phyloP scores from a whole-genome alignment of 495 filamentous ascomycete species.

The Tirmania nivea region DNA sequence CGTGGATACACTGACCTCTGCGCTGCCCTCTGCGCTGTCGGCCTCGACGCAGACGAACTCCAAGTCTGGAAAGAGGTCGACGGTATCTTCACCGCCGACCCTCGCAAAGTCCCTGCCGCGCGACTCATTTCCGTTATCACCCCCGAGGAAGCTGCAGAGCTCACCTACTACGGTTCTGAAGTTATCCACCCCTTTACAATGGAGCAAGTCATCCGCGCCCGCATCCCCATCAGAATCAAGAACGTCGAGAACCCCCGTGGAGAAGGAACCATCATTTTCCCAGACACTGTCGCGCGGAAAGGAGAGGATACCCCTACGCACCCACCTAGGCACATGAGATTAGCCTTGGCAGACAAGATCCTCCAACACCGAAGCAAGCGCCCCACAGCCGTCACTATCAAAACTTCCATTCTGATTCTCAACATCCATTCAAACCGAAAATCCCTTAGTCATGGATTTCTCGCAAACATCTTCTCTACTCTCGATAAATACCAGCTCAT shows the following conservation, averaged over 20 bases:
- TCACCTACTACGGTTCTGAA: constrained; percentile 84
- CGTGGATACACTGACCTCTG: constrained; percentile 82
- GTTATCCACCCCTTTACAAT: constrained; percentile 97
- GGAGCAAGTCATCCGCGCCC: constrained; percentile 87
- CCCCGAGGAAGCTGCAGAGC: constrained; percentile 68
- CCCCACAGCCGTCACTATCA: constrained; percentile 89
- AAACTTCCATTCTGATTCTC: constrained; percentile 75
- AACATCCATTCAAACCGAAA: constrained; percentile 90
- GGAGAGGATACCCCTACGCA: constrained; percentile 17
- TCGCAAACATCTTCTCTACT: constrained; percentile 72
- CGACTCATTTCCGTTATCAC: constrained; percentile 55
- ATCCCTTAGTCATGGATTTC: constrained; percentile 70
- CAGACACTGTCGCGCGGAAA: constrained; percentile 12
- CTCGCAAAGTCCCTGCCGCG: constrained; percentile 69
- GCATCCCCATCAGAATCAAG: constrained; percentile 76
- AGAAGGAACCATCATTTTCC: constrained; percentile 66
- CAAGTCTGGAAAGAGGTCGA: constrained; percentile 92
- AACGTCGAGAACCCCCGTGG: constrained; percentile 90
- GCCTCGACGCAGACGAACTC: constrained; percentile 51
- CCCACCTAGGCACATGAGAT: constrained; percentile 12
- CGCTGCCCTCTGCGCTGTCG: constrained; percentile 62
- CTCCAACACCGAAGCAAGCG: constrained; percentile 36
- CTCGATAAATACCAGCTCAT: constrained; percentile 58
- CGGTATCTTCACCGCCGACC: constrained; percentile 77
- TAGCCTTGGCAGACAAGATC: constrained; percentile 3